Evolutionary conservation across 352 stramenopile genomes (phyloP).

Genomic region (Pythium rishiriense): DNA sequence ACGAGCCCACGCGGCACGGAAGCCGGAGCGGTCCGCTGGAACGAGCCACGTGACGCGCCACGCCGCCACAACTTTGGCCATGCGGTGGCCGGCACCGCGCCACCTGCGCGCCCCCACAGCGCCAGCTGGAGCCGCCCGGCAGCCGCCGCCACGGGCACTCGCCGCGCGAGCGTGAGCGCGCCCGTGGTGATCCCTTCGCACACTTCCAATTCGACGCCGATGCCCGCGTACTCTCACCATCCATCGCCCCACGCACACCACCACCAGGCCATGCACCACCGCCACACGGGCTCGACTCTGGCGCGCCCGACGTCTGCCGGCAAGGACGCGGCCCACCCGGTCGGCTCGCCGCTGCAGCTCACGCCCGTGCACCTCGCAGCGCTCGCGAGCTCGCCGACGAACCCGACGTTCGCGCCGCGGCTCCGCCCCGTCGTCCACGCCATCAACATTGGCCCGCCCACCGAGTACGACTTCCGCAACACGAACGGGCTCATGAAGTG

Average conservation of each 20-base stretch:
- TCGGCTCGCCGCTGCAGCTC: slow-evolving; percentile 24
- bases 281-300: neutral
- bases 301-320: neutral
- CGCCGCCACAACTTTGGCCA: slow-evolving; percentile 22
- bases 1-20: slow-evolving; percentile 16
- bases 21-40: slow-evolving; percentile 12
- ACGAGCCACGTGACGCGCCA: slow-evolving; percentile 6
- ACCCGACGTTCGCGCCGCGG: slow-evolving; percentile 26
- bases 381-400: slow-evolving; percentile 8
- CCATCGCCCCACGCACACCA: slow-evolving; percentile 5
- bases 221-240: neutral
- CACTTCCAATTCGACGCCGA: slow-evolving; percentile 3
- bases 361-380: slow-evolving; percentile 25
- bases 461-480: slow-evolving; percentile 79
- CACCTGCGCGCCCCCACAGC: neutral
- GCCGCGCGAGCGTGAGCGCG: neutral
- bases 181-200: neutral
- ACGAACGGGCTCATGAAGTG: slow-evolving; percentile 84
- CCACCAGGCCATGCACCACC: neutral
- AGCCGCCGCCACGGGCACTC: neutral
- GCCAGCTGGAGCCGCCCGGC: slow-evolving; percentile 20
- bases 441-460: slow-evolving; percentile 52
- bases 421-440: slow-evolving; percentile 59
- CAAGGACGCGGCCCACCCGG: slow-evolving; percentile 8
- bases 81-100: slow-evolving; percentile 1